These are phyloP conservation scores for Litchi chinensis DNA, from an alignment of 345 rosid genomes.

Conservation along the genomic window DNA sequence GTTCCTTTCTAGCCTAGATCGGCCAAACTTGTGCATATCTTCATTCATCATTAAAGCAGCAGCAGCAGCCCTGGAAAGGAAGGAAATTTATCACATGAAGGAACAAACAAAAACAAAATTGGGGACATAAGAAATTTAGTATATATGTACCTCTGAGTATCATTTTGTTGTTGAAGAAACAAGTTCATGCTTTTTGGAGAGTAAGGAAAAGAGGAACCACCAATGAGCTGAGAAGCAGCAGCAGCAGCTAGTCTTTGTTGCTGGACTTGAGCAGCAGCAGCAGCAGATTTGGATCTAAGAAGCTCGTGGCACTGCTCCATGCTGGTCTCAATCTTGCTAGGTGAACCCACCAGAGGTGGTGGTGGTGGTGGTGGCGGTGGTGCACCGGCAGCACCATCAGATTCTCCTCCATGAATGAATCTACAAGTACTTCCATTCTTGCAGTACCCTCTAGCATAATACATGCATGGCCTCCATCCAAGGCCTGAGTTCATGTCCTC, in stretches of 20 bases:
- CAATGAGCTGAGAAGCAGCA: constrained; percentile 52
- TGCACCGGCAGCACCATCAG: constrained; percentile 22
- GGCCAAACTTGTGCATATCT: constrained; percentile 62
- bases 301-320: constrained; percentile 69
- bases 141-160: constrained; percentile 61
- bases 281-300: constrained; percentile 78
- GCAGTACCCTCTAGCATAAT: constrained; percentile 89
- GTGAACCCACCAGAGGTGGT: constrained; percentile 56
- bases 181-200: constrained; percentile 67
- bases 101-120: not conserved
- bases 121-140: not conserved
- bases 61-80: constrained; percentile 44
- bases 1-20: constrained; percentile 79
- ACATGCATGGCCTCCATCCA: constrained; percentile 90
- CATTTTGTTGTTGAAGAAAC: constrained; percentile 63
- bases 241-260: constrained; percentile 56
- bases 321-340: constrained; percentile 60
- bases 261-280: constrained; percentile 41
- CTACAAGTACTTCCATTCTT: constrained; percentile 85
- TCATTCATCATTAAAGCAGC: constrained; percentile 78
- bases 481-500: constrained; percentile 66
- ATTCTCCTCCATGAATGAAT: constrained; percentile 71
- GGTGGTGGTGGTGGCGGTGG: not conserved
- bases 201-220: constrained; percentile 57
- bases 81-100: not conserved